Evolutionary conservation across 2,329 filamentous ascomycete genomes (phyloP).

Genomic region (Penicillium sp.): DNA sequence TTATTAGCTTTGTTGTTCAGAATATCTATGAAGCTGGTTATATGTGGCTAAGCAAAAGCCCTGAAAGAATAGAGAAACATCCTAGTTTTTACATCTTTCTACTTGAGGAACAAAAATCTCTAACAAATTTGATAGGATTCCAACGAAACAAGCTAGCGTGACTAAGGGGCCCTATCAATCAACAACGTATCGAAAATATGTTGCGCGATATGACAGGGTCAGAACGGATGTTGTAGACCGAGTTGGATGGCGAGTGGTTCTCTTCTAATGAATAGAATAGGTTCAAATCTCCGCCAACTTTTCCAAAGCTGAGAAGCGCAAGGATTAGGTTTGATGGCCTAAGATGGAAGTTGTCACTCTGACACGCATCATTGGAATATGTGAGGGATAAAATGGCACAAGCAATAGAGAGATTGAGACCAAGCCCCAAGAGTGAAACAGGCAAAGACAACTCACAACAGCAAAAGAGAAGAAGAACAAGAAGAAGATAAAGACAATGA

Average conservation of each 20-base stretch:
- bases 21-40: conserved; percentile 1
- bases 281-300: background rate
- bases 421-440: background rate
- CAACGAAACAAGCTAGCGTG: conserved; percentile 7
- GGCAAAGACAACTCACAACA: conserved; percentile 13
- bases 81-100: background rate
- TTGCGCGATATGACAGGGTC: background rate
- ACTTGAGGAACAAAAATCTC: background rate
- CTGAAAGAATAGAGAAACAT: background rate
- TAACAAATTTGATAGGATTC: conserved; percentile 7
- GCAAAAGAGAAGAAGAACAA: conserved; percentile 11
- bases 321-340: background rate
- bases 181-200: background rate
- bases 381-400: background rate
- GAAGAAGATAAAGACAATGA: conserved; percentile 21
- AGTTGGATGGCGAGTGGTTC: background rate
- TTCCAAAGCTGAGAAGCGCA: background rate
- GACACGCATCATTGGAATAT: background rate
- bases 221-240: background rate
- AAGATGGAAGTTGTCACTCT: background rate
- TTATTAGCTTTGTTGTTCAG: background rate
- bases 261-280: background rate
- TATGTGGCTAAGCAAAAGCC: background rate
- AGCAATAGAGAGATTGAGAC: background rate
- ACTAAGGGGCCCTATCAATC: background rate